A percentile compares a stretch with the other conserved stretches of the same genome.
Conservation (phyloP, 2,329 filamentous ascomycete genomes). For the Chaetomium globosum region DNA sequence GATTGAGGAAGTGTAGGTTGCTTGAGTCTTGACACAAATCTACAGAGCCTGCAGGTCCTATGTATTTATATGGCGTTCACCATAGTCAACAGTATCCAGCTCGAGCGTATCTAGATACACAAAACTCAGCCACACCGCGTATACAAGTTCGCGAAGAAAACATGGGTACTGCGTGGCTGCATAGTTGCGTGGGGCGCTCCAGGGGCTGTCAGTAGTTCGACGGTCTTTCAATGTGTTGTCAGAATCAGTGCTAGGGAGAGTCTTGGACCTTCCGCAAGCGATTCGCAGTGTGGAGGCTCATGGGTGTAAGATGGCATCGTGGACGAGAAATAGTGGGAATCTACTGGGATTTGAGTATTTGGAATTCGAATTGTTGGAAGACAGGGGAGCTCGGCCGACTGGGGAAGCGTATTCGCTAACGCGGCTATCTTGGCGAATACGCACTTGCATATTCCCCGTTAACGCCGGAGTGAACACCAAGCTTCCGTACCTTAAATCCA, state of each 20-base stretch:
- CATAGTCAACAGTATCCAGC: background rate
- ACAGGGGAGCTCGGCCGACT: background rate
- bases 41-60: background rate
- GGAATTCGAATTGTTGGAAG: background rate
- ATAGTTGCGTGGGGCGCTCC: background rate
- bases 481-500: background rate
- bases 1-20: background rate
- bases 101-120: background rate
- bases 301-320: background rate
- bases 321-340: background rate
- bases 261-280: background rate
- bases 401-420: background rate
- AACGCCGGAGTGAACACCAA: background rate
- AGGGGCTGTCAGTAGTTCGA: no score
- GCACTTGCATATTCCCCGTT: constrained; percentile 21
- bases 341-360: background rate
- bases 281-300: background rate
- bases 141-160: background rate
- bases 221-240: background rate
- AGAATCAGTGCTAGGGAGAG: background rate
- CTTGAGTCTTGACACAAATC: background rate
- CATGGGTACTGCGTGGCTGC: background rate
- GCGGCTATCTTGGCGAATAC: constrained; percentile 24
- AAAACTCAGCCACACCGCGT: background rate
- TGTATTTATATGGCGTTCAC: background rate